These are phyloP conservation scores for Penicillium coprophilum DNA, from an alignment of 495 filamentous ascomycete genomes.

Conservation along the genomic window DNA sequence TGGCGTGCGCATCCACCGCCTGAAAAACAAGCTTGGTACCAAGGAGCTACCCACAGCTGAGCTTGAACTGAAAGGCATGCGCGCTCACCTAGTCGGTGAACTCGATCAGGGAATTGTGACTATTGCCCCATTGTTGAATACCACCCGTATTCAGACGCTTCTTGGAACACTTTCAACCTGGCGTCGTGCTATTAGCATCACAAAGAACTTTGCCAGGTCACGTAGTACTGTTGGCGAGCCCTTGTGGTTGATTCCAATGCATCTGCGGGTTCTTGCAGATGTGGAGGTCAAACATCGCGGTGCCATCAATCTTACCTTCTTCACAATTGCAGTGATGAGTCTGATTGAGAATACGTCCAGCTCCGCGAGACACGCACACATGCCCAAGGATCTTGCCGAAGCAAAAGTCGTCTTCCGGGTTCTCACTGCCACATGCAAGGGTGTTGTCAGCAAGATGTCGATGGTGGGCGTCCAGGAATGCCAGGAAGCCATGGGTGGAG, in stretches of 20 bases:
- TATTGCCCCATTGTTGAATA: slow-evolving; percentile 65
- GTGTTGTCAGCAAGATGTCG: slow-evolving; percentile 54
- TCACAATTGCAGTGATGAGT: slow-evolving; percentile 44
- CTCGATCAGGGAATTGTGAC: slow-evolving; percentile 62
- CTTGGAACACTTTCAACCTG: slow-evolving; percentile 56
- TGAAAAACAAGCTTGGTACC: slow-evolving; percentile 72
- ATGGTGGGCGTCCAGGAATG: slow-evolving; percentile 58
- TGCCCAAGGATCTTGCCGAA: not conserved
- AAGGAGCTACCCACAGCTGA: slow-evolving; percentile 69
- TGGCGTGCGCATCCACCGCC: slow-evolving; percentile 61
- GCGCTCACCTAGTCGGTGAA: slow-evolving; percentile 63
- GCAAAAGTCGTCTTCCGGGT: slow-evolving; percentile 55
- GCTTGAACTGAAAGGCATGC: slow-evolving; percentile 59
- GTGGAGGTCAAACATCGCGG: slow-evolving; percentile 54
- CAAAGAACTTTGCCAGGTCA: slow-evolving; percentile 56
- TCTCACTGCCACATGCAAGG: slow-evolving; percentile 63
- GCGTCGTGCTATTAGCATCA: slow-evolving; percentile 60
- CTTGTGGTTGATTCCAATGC: slow-evolving; percentile 56
- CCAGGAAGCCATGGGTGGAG: slow-evolving; percentile 68
- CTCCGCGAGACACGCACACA: no score
- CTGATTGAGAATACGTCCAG: no score
- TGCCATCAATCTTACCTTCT: slow-evolving; percentile 59
- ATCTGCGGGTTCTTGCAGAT: slow-evolving; percentile 60
- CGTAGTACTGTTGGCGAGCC: slow-evolving; percentile 50
- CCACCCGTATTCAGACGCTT: slow-evolving; percentile 64